These are phyloP conservation scores for Candida sp. DNA, from an alignment of 1,139 yeast genomes.

Conservation along the genomic window DNA sequence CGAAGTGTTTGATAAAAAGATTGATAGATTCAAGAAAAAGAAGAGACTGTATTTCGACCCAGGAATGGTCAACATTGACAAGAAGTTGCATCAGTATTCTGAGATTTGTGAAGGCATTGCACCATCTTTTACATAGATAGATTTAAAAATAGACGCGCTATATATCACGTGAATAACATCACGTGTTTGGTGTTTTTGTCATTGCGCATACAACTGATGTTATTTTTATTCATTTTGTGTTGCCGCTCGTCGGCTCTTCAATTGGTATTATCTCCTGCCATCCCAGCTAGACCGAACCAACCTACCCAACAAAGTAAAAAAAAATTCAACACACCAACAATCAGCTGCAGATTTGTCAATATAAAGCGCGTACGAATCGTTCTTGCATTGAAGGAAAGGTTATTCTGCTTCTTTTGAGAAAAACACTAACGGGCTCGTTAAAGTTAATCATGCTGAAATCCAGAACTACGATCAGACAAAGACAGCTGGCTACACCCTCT, in stretches of 20 bases:
- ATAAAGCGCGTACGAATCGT: neutral
- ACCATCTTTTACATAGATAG: slow-evolving; percentile 30
- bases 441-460: slow-evolving; percentile 1
- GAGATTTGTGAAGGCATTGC: slow-evolving; percentile 37
- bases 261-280: too few relatives aligned
- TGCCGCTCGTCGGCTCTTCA: too few relatives aligned
- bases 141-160: neutral
- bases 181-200: neutral
- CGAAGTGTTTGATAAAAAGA: slow-evolving; percentile 41
- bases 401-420: too few relatives aligned
- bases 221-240: neutral
- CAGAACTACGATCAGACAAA: slow-evolving; percentile 2
- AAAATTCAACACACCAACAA: slow-evolving; percentile 1
- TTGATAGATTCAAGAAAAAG: slow-evolving; percentile 25
- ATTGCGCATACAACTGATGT: neutral
- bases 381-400: too few relatives aligned
- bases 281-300: neutral
- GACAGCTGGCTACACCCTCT: neutral
- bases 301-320: neutral
- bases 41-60: slow-evolving; percentile 7
- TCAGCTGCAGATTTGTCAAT: neutral
- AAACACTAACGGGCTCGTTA: too few relatives aligned
- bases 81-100: slow-evolving; percentile 30
- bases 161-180: neutral
- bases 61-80: slow-evolving; percentile 30